Conservation (phyloP, 2,329 filamentous ascomycete species). For the Septoria linicola region DNA sequence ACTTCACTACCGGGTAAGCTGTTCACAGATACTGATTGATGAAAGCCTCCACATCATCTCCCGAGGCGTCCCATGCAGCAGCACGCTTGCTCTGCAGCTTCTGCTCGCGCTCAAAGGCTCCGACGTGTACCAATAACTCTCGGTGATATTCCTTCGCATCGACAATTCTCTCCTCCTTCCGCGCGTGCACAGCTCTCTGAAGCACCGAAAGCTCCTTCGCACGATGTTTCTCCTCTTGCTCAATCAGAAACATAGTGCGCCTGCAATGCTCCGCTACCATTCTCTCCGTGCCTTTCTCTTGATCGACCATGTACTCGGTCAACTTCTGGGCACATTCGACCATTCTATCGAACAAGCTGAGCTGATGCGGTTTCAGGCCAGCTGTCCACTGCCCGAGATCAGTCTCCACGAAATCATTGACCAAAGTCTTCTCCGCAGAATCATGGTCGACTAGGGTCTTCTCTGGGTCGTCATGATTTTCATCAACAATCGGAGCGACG, state of each 20-base stretch:
- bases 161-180: conserved; percentile 26
- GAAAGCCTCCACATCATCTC: conserved; percentile 15
- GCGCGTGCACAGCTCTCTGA: conserved; percentile 29
- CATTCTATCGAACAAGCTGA: conserved; percentile 41
- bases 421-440: conserved; percentile 26
- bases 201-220: conserved; percentile 38
- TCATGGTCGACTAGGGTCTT: conserved; percentile 1
- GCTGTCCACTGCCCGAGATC: conserved; percentile 44
- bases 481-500: not conserved
- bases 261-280: conserved; percentile 47
- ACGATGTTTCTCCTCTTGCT: conserved; percentile 45
- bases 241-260: conserved; percentile 46
- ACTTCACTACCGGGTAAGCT: not conserved
- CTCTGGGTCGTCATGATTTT: conserved; percentile 17
- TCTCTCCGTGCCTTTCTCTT: conserved; percentile 46
- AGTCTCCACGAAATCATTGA: no score
- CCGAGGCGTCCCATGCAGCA: conserved; percentile 4
- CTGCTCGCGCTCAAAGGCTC: conserved; percentile 13
- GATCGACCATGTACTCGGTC: conserved; percentile 47
- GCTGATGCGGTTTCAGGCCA: conserved; percentile 42
- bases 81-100: conserved; percentile 16
- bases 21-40: conserved; percentile 8
- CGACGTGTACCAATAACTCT: not conserved
- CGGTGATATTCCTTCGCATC: conserved; percentile 2
- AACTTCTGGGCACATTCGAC: conserved; percentile 46